Conservation (phyloP, 164 flowering plant genomes). For the Vitis rotundifolia region DNA sequence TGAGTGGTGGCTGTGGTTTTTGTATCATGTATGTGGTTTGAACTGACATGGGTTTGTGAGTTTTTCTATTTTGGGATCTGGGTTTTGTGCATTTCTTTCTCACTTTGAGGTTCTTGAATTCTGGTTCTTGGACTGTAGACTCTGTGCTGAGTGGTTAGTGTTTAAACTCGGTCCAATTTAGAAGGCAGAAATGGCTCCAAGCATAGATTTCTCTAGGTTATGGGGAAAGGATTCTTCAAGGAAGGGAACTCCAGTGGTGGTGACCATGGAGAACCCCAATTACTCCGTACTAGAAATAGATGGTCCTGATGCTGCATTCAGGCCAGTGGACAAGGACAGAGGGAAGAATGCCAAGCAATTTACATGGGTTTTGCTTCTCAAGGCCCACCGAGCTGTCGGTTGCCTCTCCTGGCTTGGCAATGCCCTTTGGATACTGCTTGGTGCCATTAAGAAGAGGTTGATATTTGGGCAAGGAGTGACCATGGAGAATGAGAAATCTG, state of each 20-base stretch:
- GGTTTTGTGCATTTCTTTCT: too few species aligned
- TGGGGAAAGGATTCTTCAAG: conserved; percentile 20
- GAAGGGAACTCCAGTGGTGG: conserved; percentile 27
- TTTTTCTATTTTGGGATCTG: too few species aligned
- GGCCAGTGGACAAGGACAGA: conserved; percentile 7
- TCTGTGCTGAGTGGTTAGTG: too few species aligned
- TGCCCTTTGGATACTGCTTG: background rate
- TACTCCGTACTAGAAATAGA: conserved; percentile 26
- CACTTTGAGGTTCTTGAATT: too few species aligned
- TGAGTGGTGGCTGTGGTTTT: too few species aligned
- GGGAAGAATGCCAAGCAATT: conserved; percentile 23
- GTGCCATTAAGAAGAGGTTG: conserved; percentile 7
- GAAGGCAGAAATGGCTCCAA: conserved; percentile 23
- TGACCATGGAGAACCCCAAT: conserved; percentile 31
- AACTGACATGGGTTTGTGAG: too few species aligned
- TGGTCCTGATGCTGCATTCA: conserved; percentile 11
- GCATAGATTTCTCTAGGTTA: conserved; percentile 16
- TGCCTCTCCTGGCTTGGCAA: conserved; percentile 11
- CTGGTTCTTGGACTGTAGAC: too few species aligned
- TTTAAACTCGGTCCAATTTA: too few species aligned
- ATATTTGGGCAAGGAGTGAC: conserved; percentile 6
- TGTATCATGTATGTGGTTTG: too few species aligned
- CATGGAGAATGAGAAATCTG: background rate
- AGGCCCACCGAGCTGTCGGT: conserved; percentile 20
- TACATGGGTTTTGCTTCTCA: conserved; percentile 22